Evolutionary conservation across 768 basidiomycete species (phyloP), one percentile per base, ranked within the genome.

Genomic region (Tylopilus subfusipes): DNA sequence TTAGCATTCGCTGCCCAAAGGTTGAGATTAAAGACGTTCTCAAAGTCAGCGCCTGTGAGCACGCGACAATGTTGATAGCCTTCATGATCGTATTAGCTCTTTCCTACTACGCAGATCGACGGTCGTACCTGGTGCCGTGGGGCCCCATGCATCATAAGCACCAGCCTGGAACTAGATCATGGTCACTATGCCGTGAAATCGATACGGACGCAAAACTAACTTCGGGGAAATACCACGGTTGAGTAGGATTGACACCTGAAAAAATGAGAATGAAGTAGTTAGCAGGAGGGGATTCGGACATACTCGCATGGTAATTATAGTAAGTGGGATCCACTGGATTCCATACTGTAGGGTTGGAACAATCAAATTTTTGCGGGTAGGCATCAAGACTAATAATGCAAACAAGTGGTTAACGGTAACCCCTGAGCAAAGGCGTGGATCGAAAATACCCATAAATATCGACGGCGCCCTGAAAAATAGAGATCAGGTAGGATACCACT

Each of bases 1-100:
- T 92, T 93, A 2, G 83, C 87, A 68, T 92, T 93, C 46, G 81
- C 79, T 11, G 90, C 89, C 86, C 86, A 90, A 42, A 90, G 75
- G 49, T 87, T 75, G 53, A 82, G 77, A 61, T 93, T 83, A 69
- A 91, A 93, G 7, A 93, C 92, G 39, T 83, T 85, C 69, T 84
- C 78, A 69, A 90, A 92, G 62, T 85, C 76, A 1, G 85, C 73
- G 3, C 87, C 88, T 12, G 88, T 91, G 56, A 92, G 72, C 2
- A 75, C 69, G 25, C 79, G 76, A 64, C 90, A 92, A 4, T 78
- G 73, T 2, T 72, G 76, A 63, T 90, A 91, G 40, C 86, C 84
- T 82, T 60, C 10, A 25, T 39, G 9, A 45, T 18, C 40, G 5
- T 34, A 19, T 64, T 12, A 64, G 45, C 25, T 11, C 11, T 6